phyloP scores from a whole-genome alignment of 1,284 basidiomycete genomes.

The Heliocybe sulcata region DNA sequence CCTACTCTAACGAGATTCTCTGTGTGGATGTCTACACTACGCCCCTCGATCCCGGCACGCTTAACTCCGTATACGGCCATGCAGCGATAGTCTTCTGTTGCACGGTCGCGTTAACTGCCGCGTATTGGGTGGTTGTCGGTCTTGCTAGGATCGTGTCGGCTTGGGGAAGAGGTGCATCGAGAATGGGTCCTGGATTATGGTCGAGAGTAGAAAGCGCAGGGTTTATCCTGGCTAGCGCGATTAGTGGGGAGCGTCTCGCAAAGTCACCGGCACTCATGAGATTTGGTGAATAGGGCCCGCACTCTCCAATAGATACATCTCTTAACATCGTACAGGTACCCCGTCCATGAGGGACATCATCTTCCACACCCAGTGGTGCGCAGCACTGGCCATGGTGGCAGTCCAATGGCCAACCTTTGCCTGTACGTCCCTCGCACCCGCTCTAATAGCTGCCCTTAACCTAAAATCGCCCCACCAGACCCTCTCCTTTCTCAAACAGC shows the following conservation, averaged over 20 bases:
- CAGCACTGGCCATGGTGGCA: conserved; percentile 83
- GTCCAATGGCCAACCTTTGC: conserved; percentile 92
- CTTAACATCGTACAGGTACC: conserved; percentile 51
- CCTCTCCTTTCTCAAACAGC: conserved; percentile 80
- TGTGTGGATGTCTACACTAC: conserved; percentile 81
- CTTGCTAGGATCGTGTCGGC: conserved; percentile 79
- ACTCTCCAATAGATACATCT: conserved; percentile 11
- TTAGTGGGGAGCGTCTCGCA: conserved; percentile 85
- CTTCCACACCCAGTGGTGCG: conserved; percentile 89
- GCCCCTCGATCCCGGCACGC: conserved; percentile 53
- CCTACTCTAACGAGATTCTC: conserved; percentile 69
- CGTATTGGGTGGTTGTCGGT: conserved; percentile 78
- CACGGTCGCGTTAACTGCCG: conserved; percentile 69
- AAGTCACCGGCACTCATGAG: conserved; percentile 82
- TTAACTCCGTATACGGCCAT: conserved; percentile 57
- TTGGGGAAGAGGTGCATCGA: conserved; percentile 63
- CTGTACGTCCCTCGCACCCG: conserved; percentile 46
- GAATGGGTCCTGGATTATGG: conserved; percentile 55
- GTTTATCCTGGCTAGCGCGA: conserved; percentile 85
- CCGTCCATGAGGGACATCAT: conserved; percentile 91
- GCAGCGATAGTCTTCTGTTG: conserved; percentile 80
- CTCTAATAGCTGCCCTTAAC: conserved; percentile 1
- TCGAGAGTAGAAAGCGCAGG: conserved; percentile 70
- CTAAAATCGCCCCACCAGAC: conserved; percentile 39
- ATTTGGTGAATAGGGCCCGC: conserved; percentile 55